Conservation (phyloP, 805 yeast genomes). For the Ascoidea asiatica region DNA sequence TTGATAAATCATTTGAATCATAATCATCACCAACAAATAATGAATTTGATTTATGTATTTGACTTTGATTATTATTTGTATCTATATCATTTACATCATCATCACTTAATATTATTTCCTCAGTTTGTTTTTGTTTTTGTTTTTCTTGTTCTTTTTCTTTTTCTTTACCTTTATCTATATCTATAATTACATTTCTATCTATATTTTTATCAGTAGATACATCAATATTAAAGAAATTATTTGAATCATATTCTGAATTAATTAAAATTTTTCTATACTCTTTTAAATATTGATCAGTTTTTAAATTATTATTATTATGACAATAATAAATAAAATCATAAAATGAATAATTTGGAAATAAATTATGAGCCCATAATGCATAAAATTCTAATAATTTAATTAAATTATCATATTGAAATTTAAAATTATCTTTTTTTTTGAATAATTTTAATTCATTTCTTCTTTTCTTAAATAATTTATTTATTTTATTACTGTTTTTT, state of each 20-base stretch:
- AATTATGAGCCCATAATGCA: conserved; percentile 63
- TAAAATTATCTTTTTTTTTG: conserved; percentile 14
- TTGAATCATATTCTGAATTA: conserved; percentile 20
- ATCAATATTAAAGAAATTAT: neutral
- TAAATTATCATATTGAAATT: conserved; percentile 35
- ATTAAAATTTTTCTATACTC: conserved; percentile 26
- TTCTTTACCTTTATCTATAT: conserved; percentile 3
- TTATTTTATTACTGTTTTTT: conserved; percentile 18
- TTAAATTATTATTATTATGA: conserved; percentile 23
- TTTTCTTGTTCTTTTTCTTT: neutral
- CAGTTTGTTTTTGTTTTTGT: conserved; percentile 2
- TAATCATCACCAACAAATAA: conserved; percentile 13
- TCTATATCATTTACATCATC: conserved; percentile 2
- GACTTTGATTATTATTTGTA: neutral
- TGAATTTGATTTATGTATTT: conserved; percentile 5
- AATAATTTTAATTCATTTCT: conserved; percentile 5
- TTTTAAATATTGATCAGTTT: conserved; percentile 20
- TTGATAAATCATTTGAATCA: conserved; percentile 13
- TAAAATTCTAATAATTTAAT: conserved; percentile 37
- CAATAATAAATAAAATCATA: conserved; percentile 49
- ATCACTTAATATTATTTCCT: no score
- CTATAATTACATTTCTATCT: neutral
- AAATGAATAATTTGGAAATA: conserved; percentile 73
- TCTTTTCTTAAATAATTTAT: conserved; percentile 19
- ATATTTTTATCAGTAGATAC: neutral